These are phyloP conservation scores for Zarea fungicola DNA, from an alignment of 2,329 filamentous ascomycete species.

Conservation along the genomic window DNA sequence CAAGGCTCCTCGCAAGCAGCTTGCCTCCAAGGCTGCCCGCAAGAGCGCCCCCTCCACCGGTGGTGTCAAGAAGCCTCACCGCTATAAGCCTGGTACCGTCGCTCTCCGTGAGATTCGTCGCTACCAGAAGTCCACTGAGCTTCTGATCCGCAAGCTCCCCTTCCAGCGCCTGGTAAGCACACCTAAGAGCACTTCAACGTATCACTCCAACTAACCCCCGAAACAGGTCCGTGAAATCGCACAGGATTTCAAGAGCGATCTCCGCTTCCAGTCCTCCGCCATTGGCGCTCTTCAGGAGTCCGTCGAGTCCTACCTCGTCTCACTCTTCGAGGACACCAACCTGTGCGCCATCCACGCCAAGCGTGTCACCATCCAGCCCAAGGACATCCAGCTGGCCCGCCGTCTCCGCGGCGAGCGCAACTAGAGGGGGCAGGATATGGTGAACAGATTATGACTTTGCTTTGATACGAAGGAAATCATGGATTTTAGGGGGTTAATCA, in stretches of 20 bases:
- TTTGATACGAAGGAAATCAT: slow-evolving; percentile 34
- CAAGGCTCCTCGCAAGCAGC: slow-evolving; percentile 87
- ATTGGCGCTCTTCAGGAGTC: slow-evolving; percentile 98
- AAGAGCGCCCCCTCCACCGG: slow-evolving; percentile 97
- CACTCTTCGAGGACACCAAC: slow-evolving; percentile 79
- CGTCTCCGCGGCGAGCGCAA: slow-evolving; percentile 92
- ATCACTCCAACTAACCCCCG: neutral
- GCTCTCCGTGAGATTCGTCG: slow-evolving; percentile 97
- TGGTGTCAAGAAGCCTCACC: slow-evolving; percentile 93
- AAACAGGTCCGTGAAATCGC: slow-evolving; percentile 81
- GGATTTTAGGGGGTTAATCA: slow-evolving; percentile 38
- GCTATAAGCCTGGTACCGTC: slow-evolving; percentile 87
- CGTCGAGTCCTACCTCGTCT: slow-evolving; percentile 97
- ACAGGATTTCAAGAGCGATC: slow-evolving; percentile 90
- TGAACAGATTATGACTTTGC: slow-evolving; percentile 38
- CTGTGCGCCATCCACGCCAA: slow-evolving; percentile 96
- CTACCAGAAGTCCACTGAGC: slow-evolving; percentile 96
- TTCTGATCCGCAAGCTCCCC: slow-evolving; percentile 93
- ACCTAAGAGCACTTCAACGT: neutral
- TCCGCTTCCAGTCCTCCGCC: slow-evolving; percentile 96
- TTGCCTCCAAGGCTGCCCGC: slow-evolving; percentile 97
- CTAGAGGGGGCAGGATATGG: slow-evolving; percentile 41
- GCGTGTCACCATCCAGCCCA: slow-evolving; percentile 96
- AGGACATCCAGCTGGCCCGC: slow-evolving; percentile 95
- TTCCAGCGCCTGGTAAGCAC: slow-evolving; percentile 82